Evolutionary conservation across 106 monocot genomes (phyloP).

Genomic region (Xerophyta viscosa): DNA sequence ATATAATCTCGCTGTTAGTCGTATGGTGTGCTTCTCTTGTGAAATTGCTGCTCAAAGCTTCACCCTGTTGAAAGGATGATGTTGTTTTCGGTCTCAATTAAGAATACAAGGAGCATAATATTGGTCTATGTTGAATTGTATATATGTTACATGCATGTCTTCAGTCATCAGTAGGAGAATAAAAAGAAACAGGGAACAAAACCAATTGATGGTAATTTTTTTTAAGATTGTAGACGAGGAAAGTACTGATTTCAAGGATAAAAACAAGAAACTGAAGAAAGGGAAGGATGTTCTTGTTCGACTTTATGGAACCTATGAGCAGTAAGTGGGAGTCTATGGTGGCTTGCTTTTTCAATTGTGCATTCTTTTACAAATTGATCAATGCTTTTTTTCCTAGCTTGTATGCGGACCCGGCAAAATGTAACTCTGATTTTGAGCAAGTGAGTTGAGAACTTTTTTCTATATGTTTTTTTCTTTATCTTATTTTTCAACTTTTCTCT

Average conservation of each 20-base stretch:
- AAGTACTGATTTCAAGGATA: conserved; percentile 12
- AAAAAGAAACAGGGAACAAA: too few species aligned
- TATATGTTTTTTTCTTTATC: neutral
- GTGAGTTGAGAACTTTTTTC: conserved; percentile 14
- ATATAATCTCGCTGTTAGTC: too few species aligned
- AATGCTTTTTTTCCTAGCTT: conserved; percentile 13
- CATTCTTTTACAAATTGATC: too few species aligned
- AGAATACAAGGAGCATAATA: neutral
- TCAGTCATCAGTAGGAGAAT: too few species aligned
- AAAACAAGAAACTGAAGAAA: conserved; percentile 28
- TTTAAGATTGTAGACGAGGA: conserved; percentile 32
- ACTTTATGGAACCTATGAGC: conserved; percentile 44
- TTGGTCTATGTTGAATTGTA: neutral
- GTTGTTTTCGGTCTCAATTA: neutral
- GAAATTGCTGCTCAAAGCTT: too few species aligned
- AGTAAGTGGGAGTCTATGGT: conserved; percentile 39
- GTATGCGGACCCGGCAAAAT: conserved; percentile 34
- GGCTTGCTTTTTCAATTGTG: too few species aligned
- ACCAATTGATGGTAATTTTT: neutral
- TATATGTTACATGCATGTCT: neutral
- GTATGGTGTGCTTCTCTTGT: too few species aligned
- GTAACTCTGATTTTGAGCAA: conserved; percentile 27
- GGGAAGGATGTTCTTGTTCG: conserved; percentile 34
- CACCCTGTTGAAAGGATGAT: neutral
- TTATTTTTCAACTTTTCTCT: neutral